Conservation (phyloP, 805 yeast species). For the Kuraishia cidri region DNA sequence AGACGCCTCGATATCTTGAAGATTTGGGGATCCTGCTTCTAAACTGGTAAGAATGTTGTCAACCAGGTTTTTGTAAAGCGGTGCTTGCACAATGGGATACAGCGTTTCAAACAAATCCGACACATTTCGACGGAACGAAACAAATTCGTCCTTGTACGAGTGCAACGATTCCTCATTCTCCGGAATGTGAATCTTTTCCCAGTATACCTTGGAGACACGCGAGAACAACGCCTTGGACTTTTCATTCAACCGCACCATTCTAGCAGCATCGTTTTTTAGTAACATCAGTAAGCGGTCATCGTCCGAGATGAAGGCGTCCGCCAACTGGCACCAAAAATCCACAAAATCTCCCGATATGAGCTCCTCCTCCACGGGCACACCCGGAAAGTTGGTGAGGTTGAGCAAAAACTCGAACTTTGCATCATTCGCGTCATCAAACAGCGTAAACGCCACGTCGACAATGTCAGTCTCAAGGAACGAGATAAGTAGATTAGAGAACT, state of each 20-base stretch:
- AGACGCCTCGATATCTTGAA: slow-evolving; percentile 46
- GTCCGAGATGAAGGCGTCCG: slow-evolving; percentile 47
- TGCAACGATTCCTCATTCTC: slow-evolving; percentile 21
- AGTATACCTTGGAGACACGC: slow-evolving; percentile 52
- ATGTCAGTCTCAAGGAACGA: slow-evolving; percentile 38
- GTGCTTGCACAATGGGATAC: slow-evolving; percentile 54
- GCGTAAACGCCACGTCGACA: slow-evolving; percentile 26
- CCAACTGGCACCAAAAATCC: slow-evolving; percentile 62
- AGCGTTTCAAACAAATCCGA: slow-evolving; percentile 69
- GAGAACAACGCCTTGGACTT: slow-evolving; percentile 32
- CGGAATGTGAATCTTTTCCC: slow-evolving; percentile 52
- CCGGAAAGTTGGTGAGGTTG: slow-evolving; percentile 46
- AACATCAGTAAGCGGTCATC: slow-evolving; percentile 22
- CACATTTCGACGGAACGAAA: slow-evolving; percentile 61
- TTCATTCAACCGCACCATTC: slow-evolving; percentile 13
- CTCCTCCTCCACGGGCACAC: slow-evolving; percentile 53
- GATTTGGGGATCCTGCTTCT: slow-evolving; percentile 2
- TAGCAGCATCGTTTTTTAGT: slow-evolving; percentile 23
- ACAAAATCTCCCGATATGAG: slow-evolving; percentile 42
- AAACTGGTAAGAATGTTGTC: slow-evolving; percentile 21
- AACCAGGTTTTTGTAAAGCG: slow-evolving; percentile 36
- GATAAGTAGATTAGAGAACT: slow-evolving; percentile 35
- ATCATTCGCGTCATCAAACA: slow-evolving; percentile 24
- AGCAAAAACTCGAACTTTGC: slow-evolving; percentile 39
- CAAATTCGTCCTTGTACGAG: slow-evolving; percentile 44